Base-by-base conservation (phyloP, 2,329 filamentous ascomycete species). In the Colletotrichum tabaci region DNA sequence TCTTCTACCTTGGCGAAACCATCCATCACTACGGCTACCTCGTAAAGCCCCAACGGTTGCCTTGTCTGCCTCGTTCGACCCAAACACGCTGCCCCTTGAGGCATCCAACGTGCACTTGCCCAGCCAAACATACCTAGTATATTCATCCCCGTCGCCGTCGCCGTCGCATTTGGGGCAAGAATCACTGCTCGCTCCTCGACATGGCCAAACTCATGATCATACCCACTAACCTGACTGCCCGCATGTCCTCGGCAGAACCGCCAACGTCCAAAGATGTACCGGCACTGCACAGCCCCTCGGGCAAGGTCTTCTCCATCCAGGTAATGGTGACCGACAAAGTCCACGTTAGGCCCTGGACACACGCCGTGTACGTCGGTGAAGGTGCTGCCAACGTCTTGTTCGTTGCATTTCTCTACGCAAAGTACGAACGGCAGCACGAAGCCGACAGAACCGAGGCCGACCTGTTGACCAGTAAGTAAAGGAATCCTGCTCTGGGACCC, bases 301-400 rank as follows among this genome's bases (percentile, higher is more conserved):
- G 49, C 38, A 53, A 53, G 9, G 38, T 63, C 35, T 63, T 63
- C 49, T 42, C 38, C 13, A 55, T 55, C 38, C 46, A 53, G 16
- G 61, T 63, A 21, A n/a, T 21, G 6, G 18, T 63, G 40, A 35
- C 38, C 26, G 55, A 47, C n/a, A 30, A 66, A 13, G 38, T 55
- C 21, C 46, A 69, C 65, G 63, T 74, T 75, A 73, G 76, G 77
- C 67, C 49, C 49, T 71, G 56, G 67, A 53, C 53, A 44, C 61
- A 78, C 38, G 58, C 61, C 21, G 18, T 80, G 63, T 83, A 89
- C 68, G 81, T 90, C 26, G 88, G 87, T 35, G 93, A 96, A 80
- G 94, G 93, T 30, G 91, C 92, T 30, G 93, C 94, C 64, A 96
- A 96, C 79, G 87, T 92, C 62, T 91, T 95, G 30, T 71, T 90